phyloP scores from a whole-genome alignment of 164 flowering plant species.

The Tetrastigma voinierianum region DNA sequence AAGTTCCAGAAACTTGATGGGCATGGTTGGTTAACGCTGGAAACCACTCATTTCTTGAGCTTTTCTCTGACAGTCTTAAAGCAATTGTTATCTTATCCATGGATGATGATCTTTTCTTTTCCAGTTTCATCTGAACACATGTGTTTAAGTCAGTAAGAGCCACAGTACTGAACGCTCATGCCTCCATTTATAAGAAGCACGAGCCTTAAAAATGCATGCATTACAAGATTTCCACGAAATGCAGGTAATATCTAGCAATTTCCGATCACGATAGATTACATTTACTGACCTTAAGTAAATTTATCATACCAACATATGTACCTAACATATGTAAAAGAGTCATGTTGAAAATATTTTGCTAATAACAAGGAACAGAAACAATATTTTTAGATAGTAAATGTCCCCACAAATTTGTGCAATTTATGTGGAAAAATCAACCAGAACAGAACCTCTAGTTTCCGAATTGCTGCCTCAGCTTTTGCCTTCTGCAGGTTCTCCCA shows the following conservation, averaged over 20 bases:
- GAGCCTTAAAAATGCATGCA: neutral
- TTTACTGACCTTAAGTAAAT: too few species aligned
- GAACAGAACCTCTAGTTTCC: conserved; percentile 81
- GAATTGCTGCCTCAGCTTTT: conserved; percentile 89
- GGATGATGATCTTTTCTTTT: conserved; percentile 87
- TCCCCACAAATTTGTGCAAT: too few species aligned
- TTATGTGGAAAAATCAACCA: neutral
- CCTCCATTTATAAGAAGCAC: neutral
- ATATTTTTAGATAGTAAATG: too few species aligned
- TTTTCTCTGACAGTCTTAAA: conserved; percentile 76
- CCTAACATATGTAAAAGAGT: too few species aligned
- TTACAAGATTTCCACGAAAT: neutral
- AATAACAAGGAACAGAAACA: too few species aligned
- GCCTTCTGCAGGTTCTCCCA: conserved; percentile 95
- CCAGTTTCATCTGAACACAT: conserved; percentile 78
- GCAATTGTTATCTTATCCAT: conserved; percentile 91
- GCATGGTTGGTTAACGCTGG: conserved; percentile 45
- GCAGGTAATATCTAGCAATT: neutral
- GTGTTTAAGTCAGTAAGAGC: neutral
- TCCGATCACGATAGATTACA: too few species aligned
- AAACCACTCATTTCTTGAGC: conserved; percentile 93
- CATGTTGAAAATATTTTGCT: too few species aligned
- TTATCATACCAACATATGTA: too few species aligned
- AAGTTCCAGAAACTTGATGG: conserved; percentile 43
- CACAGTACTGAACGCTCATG: neutral